Evolutionary conservation across 1,284 basidiomycete species (phyloP).

Genomic region (Rhodofomes roseus): DNA sequence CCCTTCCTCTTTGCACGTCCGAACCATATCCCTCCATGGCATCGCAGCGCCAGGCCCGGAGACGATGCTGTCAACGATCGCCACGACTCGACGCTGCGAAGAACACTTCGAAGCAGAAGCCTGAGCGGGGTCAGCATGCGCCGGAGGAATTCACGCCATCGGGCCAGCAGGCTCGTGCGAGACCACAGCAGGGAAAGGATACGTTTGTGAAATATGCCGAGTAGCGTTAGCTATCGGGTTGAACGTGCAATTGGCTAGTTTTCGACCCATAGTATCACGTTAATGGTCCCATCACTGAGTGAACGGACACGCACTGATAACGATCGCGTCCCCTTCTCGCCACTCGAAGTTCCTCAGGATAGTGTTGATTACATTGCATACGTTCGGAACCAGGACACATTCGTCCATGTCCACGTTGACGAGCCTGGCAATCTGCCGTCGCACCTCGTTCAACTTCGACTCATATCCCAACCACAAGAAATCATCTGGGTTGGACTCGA

Average conservation of each 20-base stretch:
- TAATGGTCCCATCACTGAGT: not conserved
- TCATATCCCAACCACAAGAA: slow-evolving; percentile 45
- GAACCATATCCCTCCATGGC: slow-evolving; percentile 76
- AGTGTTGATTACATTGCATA: slow-evolving; percentile 65
- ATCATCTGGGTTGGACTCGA: slow-evolving; percentile 58
- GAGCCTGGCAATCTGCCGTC: slow-evolving; percentile 48
- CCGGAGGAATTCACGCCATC: not conserved
- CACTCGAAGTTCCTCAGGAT: slow-evolving; percentile 61
- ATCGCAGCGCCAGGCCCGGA: slow-evolving; percentile 65
- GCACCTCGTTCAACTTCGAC: slow-evolving; percentile 4
- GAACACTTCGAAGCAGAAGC: not conserved
- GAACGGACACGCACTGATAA: slow-evolving; percentile 32
- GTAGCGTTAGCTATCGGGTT: not conserved
- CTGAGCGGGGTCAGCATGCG: not conserved
- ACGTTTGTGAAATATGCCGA: too few species aligned
- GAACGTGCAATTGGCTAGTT: slow-evolving; percentile 1
- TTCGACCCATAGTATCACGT: not conserved
- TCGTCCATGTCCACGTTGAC: slow-evolving; percentile 60
- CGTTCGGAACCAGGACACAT: slow-evolving; percentile 63
- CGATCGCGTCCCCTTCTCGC: slow-evolving; percentile 42
- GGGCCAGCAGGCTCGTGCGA: not conserved
- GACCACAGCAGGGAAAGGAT: not conserved
- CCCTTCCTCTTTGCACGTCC: slow-evolving; percentile 59
- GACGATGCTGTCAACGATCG: slow-evolving; percentile 70
- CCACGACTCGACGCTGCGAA: slow-evolving; percentile 47